Base-by-base conservation (phyloP, 208 protist species). In the Balamuthia mandrillaris region DNA sequence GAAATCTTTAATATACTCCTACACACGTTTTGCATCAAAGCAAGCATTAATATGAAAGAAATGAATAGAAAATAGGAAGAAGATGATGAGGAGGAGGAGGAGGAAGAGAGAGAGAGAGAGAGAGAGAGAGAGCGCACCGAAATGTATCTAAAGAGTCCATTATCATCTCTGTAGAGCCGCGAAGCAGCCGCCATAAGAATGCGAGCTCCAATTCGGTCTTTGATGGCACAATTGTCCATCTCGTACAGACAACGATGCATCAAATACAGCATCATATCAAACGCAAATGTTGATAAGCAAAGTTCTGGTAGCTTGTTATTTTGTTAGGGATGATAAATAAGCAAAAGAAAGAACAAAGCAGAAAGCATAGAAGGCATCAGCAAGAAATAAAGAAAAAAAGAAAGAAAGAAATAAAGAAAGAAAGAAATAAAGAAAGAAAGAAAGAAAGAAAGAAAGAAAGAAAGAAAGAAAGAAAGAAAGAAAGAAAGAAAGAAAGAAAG, bases 1-100 rank as follows among this genome's bases (percentile, higher is more conserved):
- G 29, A 81, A 81, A 24, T 81, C 74, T 63, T 63, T 81, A 21
- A 81, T 35, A 39, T 65, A 81, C 51, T 81, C 74, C 74, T 81
- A 29, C 9, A 3, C 52, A 4, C 7, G 52, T n/a, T n/a, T n/a
- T n/a, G n/a, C n/a, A n/a, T n/a, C n/a, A n/a, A n/a, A n/a, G n/a
- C 52, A 27, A 18, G 14, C 12, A 16, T 10, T 33, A 10, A 10
- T 41, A 24, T 14, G 41, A 47, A 24, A 47, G 70, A 7, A 58
- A 37, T 27, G 49, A 33, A 1, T 14, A 16, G 24, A 21, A 27
- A 7, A 56, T 56, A 2, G 6, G 45, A 31, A 79, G 12, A 74
- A 31, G 37, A 24, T 4, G 35, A 74, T 44, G 18, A 39, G 65
- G 18, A 24, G 35, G 49, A 18, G 14, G 33, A 41, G 35, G 65